Base-by-base conservation (phyloP, 805 yeast species). In the Candida adriatica region DNA sequence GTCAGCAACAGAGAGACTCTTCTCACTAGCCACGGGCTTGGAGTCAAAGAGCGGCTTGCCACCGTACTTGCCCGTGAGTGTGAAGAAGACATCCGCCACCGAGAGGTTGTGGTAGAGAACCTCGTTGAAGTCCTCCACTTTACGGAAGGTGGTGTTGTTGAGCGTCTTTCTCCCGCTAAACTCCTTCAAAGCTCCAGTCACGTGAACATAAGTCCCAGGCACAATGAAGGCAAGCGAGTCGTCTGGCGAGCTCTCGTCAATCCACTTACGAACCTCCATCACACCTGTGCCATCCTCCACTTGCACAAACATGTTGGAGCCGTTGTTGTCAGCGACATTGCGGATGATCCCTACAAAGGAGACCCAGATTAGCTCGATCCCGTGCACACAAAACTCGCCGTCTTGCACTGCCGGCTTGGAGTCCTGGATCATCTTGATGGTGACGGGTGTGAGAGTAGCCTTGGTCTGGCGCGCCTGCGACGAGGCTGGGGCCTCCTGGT, bases 231-330 rank as follows among this genome's bases (percentile, higher is more conserved):
- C 30, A 60, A 26, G 13, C 60, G 21, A 56, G 51, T 23, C 52
- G 8, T 29, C 57, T 8, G 59, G 49, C 20, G 48, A 49, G 4
- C 31, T 28, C 16, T 71, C 73, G 29, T 68, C 67, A 34, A 64
- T 57, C 90, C 90, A 82, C 41, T 70, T 69, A 46, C 80, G 68
- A 29, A 81, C 67, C 16, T 76, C 79, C 6, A 77, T 62, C 4
- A 68, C 59, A 0, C 86, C 87, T 0, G 92, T 77, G 8, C 92
- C 90, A 52, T 82, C 94, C 48, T 82, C 92, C n/a, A 82, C 49
- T 13, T 76, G 73, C 27, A 79, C 51, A 14, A 59, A 57, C 18
- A 78, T 57, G 26, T 75, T 73, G 6, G 79, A 63, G n/a, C n/a
- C n/a, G 2, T 81, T 68, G 37, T 68, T 69, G 37, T 75, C 75